Percentiles rank a stretch among this genome's conserved stretches.
Conservation (phyloP, 768 basidiomycete species). For the Amanita pallidorosea region DNA sequence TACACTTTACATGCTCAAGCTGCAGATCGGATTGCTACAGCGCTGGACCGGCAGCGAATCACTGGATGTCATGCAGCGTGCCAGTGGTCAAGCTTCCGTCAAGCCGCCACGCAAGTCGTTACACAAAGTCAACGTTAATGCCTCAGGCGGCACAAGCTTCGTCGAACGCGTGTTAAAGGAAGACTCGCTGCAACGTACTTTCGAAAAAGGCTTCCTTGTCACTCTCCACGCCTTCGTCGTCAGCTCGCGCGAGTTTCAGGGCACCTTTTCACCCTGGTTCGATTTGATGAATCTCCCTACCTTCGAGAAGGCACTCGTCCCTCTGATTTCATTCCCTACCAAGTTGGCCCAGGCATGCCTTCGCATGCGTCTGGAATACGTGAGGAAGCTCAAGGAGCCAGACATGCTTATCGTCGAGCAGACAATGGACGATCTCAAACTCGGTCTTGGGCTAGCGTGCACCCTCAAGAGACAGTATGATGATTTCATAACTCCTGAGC, state of each 20-base stretch:
- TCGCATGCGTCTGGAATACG: constrained; percentile 81
- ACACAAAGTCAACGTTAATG: constrained; percentile 11
- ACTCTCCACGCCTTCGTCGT: constrained; percentile 84
- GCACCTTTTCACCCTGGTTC: constrained; percentile 67
- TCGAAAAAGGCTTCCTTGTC: constrained; percentile 81
- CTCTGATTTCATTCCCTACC: constrained; percentile 93
- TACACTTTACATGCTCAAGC: constrained; percentile 76
- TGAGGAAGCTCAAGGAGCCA: constrained; percentile 79
- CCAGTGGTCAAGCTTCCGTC: constrained; percentile 47
- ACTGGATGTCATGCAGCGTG: constrained; percentile 78
- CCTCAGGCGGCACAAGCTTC: constrained; percentile 69
- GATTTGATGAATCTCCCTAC: constrained; percentile 84
- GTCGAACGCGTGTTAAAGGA: constrained; percentile 93
- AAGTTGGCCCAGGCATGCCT: constrained; percentile 88
- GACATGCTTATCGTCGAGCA: constrained; percentile 89
- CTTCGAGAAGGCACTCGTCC: constrained; percentile 81
- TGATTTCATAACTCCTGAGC: constrained; percentile 81
- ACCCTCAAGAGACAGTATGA: constrained; percentile 94
- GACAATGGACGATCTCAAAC: constrained; percentile 85
- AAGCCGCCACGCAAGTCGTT: constrained; percentile 17
- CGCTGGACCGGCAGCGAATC: constrained; percentile 93
- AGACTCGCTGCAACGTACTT: constrained; percentile 89
- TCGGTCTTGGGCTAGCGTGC: constrained; percentile 85
- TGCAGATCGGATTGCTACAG: constrained; percentile 70
- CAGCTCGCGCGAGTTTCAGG: constrained; percentile 78